phyloP scores from a whole-genome alignment of 129 eudicot species.

The Pulicaria dysenterica region DNA sequence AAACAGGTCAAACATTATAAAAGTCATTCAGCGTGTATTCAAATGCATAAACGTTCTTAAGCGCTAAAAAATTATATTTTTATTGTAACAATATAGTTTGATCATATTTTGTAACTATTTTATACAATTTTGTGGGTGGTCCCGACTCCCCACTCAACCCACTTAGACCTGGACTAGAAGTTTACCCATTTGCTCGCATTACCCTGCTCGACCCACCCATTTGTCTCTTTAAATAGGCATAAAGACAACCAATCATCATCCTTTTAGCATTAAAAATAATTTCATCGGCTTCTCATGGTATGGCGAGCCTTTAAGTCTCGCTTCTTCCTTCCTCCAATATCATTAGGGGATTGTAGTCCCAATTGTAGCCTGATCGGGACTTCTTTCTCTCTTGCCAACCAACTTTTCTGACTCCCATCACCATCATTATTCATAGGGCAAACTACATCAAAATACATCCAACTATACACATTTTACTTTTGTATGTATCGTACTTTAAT shows the following conservation, averaged over 20 bases:
- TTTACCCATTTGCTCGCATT: not conserved
- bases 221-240: not conserved
- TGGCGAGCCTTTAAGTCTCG: too few species aligned
- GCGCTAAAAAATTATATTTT: not conserved
- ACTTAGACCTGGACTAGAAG: not conserved
- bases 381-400: too few species aligned
- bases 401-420: too few species aligned
- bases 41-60: not conserved
- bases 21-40: not conserved
- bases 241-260: not conserved
- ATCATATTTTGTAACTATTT: slow-evolving; percentile 7
- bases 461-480: too few species aligned
- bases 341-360: not conserved
- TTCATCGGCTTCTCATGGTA: not conserved
- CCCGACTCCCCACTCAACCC: not conserved
- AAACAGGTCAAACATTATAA: not conserved
- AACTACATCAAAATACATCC: too few species aligned
- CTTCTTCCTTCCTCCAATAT: too few species aligned
- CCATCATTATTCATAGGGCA: too few species aligned
- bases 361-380: too few species aligned
- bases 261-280: not conserved
- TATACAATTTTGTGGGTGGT: not conserved
- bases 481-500: too few species aligned
- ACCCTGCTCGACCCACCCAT: slow-evolving; percentile 1
- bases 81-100: not conserved